These are phyloP conservation scores for Boletus mariae DNA, from an alignment of 1,284 basidiomycete species.

Conservation along the genomic window DNA sequence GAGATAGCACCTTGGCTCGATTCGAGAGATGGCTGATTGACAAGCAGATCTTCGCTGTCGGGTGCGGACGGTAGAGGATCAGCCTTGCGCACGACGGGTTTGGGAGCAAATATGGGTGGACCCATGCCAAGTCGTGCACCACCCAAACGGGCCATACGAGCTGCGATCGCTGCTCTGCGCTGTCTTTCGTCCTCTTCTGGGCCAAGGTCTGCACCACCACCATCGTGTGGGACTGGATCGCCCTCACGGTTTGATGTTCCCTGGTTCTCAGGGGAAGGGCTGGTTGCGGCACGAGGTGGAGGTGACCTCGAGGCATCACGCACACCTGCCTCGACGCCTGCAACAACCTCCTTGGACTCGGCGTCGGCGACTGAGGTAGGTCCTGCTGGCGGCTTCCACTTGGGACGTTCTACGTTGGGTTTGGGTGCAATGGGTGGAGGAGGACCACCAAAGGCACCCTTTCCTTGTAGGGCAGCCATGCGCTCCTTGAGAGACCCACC, in stretches of 20 bases:
- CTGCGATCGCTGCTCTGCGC: constrained; percentile 78
- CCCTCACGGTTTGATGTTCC: constrained; percentile 17
- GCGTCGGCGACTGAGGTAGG: constrained; percentile 39
- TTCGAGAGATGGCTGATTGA: constrained; percentile 11
- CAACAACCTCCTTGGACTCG: constrained; percentile 34
- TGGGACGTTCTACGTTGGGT: constrained; percentile 65
- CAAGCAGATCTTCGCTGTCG: constrained; percentile 15
- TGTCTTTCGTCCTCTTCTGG: constrained; percentile 77
- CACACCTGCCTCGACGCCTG: constrained; percentile 8
- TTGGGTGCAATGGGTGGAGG: constrained; percentile 52
- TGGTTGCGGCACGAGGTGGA: constrained; percentile 18
- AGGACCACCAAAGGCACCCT: constrained; percentile 68
- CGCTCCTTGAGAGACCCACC: constrained; percentile 80
- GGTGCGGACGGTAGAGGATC: constrained; percentile 4
- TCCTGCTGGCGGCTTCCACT: constrained; percentile 72
- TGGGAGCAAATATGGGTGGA: constrained; percentile 61
- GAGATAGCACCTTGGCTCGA: constrained; percentile 18
- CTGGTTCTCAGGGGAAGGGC: constrained; percentile 14
- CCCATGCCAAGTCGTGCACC: constrained; percentile 82
- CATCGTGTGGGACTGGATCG: constrained; percentile 25
- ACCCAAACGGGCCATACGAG: constrained; percentile 85
- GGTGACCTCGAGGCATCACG: constrained; percentile 33
- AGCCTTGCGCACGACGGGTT: constrained; percentile 35
- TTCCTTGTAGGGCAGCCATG: constrained; percentile 86
- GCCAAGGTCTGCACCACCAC: constrained; percentile 46